Evolutionary conservation across 192 early-diverging fungal genomes (phyloP).

Genomic region (Fimicolochytrium jonesii): DNA sequence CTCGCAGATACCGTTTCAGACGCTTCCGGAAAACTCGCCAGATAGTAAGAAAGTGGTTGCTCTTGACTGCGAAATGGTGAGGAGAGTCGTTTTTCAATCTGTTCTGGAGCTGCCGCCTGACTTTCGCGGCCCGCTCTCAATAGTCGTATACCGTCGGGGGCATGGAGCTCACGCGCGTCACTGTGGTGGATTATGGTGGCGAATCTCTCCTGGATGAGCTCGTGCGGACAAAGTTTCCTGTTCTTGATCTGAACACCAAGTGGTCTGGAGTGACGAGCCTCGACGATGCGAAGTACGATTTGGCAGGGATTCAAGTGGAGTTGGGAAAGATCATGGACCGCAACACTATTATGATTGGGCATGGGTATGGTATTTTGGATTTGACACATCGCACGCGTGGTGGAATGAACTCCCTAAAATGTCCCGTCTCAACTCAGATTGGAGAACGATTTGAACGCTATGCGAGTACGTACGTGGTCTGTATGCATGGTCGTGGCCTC

Average conservation of each 20-base stretch:
- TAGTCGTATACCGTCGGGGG: constrained; percentile 64
- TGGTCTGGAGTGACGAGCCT: constrained; percentile 52
- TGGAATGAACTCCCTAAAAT: background rate
- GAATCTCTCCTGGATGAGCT: constrained; percentile 58
- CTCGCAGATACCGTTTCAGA: constrained; percentile 32
- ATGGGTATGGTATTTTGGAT: constrained; percentile 30
- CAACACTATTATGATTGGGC: constrained; percentile 59
- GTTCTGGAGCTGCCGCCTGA: background rate
- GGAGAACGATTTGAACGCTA: constrained; percentile 65
- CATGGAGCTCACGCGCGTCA: constrained; percentile 62
- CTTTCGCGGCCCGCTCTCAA: background rate
- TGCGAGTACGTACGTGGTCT: constrained; percentile 27
- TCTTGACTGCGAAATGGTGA: constrained; percentile 73
- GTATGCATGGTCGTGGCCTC: no score
- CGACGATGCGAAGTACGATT: constrained; percentile 43
- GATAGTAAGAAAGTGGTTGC: constrained; percentile 40
- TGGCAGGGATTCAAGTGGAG: constrained; percentile 35
- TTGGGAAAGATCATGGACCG: constrained; percentile 40
- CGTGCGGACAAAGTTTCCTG: constrained; percentile 42
- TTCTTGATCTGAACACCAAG: constrained; percentile 61
- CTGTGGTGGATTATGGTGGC: constrained; percentile 46
- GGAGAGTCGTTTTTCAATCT: background rate
- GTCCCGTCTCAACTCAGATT: constrained; percentile 19
- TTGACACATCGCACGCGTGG: background rate
- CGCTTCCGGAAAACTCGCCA: background rate